Conservation (phyloP, 179 eudicot genomes). For the Sideroxylon spinosum region DNA sequence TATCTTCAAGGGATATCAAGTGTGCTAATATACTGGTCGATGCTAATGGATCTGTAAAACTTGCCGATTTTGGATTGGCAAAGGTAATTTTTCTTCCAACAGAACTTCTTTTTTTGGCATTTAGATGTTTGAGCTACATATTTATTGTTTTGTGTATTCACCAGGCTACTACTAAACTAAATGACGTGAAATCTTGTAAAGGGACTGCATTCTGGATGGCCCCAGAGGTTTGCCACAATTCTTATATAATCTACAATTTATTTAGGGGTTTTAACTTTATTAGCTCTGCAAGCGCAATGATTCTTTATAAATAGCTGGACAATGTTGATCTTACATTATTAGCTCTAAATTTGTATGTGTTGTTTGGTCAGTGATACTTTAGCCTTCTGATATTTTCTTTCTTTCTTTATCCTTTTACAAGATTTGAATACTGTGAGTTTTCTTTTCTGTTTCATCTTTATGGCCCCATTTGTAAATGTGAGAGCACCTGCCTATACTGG, state of each 20-base stretch:
- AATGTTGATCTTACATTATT: not conserved
- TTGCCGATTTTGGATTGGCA: slow-evolving; percentile 98
- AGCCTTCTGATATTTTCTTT: not conserved
- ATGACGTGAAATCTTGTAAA: slow-evolving; percentile 80
- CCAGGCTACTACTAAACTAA: slow-evolving; percentile 71
- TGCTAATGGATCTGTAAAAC: slow-evolving; percentile 75
- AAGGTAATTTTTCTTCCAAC: slow-evolving; percentile 42
- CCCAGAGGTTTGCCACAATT: slow-evolving; percentile 71
- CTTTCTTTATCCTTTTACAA: no score
- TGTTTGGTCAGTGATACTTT: not conserved
- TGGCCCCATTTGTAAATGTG: no score
- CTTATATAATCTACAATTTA: not conserved
- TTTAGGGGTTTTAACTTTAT: not conserved
- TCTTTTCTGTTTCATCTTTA: no score
- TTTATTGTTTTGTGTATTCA: slow-evolving; percentile 13
- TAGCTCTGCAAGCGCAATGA: not conserved
- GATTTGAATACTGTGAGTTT: no score
- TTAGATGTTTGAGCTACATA: slow-evolving; percentile 13
- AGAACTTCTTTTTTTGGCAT: not conserved
- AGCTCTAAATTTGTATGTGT: not conserved
- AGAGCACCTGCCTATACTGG: no score
- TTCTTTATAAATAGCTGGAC: not conserved
- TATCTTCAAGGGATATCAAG: slow-evolving; percentile 68
- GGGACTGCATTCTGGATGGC: slow-evolving; percentile 97
- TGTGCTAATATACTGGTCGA: slow-evolving; percentile 89